These are phyloP conservation scores for Salix exigua DNA, from an alignment of 345 rosid species.

Conservation along the genomic window DNA sequence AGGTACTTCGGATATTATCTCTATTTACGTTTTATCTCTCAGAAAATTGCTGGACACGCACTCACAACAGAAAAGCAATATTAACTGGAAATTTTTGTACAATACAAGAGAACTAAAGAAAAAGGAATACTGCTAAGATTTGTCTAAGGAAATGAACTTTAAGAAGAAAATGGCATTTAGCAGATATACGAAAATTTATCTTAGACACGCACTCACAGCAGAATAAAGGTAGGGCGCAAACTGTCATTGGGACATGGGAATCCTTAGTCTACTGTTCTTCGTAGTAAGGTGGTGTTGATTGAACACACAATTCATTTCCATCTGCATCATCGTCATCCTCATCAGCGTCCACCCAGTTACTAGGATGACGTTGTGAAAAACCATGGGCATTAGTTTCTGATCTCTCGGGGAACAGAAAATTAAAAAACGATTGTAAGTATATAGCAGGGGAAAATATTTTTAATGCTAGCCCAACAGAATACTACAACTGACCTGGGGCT, in stretches of 20 bases:
- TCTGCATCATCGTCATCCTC: conserved; percentile 54
- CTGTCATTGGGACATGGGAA: conserved; percentile 5
- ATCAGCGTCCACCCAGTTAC: conserved; percentile 77
- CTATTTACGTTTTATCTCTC: background rate
- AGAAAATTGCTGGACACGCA: background rate
- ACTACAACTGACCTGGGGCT: conserved; percentile 32
- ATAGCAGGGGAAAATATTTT: conserved; percentile 1
- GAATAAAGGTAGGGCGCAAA: conserved; percentile 4
- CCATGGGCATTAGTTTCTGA: conserved; percentile 38
- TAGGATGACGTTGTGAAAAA: conserved; percentile 74
- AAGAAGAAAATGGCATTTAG: background rate
- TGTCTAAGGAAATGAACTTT: background rate
- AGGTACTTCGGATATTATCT: too few relatives aligned
- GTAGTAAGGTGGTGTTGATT: conserved; percentile 76
- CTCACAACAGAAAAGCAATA: conserved; percentile 2
- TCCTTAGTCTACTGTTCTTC: conserved; percentile 38
- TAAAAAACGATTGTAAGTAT: conserved; percentile 8
- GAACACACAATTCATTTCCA: conserved; percentile 52
- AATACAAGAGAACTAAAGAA: background rate
- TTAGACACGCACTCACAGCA: conserved; percentile 8
- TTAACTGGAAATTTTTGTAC: background rate
- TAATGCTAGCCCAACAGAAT: background rate
- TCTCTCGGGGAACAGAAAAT: conserved; percentile 38
- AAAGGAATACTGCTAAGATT: conserved; percentile 4
- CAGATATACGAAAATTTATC: background rate